These are phyloP conservation scores for Russula griseocarnosa DNA, from an alignment of 768 basidiomycete genomes.

Conservation along the genomic window DNA sequence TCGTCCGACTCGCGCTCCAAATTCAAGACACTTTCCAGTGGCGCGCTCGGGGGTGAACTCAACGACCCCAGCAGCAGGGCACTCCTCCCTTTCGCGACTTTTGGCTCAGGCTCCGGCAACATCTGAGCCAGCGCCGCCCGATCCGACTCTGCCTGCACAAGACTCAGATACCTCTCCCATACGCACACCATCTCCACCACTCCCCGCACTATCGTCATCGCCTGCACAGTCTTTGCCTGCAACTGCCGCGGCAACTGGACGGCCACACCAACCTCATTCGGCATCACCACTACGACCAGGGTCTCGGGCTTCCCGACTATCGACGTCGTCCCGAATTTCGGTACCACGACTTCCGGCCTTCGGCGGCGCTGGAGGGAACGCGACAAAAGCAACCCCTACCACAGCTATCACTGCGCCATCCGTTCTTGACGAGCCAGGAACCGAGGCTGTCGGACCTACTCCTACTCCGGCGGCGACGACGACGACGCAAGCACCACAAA, in stretches of 20 bases:
- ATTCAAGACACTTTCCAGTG: conserved; percentile 60
- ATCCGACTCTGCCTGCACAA: conserved; percentile 25
- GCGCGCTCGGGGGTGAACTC: conserved; percentile 58
- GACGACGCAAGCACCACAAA: conserved; percentile 42
- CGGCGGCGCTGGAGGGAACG: conserved; percentile 59
- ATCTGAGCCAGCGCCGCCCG: conserved; percentile 35
- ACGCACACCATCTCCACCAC: conserved; percentile 35
- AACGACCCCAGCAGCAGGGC: conserved; percentile 67
- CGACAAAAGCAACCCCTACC: conserved; percentile 53
- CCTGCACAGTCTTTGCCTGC: conserved; percentile 4
- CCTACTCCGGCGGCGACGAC: conserved; percentile 20
- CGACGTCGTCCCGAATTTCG: conserved; percentile 66
- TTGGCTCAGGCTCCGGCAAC: conserved; percentile 63
- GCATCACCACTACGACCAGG: conserved; percentile 57
- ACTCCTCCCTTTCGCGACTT: conserved; percentile 74
- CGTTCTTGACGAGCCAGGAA: conserved; percentile 19
- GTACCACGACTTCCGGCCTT: conserved; percentile 57
- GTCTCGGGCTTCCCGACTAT: conserved; percentile 67
- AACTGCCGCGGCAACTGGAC: conserved; percentile 8
- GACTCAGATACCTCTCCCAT: conserved; percentile 21
- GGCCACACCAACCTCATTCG: conserved; percentile 4
- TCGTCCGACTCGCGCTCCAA: conserved; percentile 58
- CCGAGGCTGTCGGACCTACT: not conserved
- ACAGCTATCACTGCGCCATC: conserved; percentile 45
- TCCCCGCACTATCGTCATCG: not conserved